phyloP scores from a whole-genome alignment of 805 yeast species.

The Candida sphagnicola region DNA sequence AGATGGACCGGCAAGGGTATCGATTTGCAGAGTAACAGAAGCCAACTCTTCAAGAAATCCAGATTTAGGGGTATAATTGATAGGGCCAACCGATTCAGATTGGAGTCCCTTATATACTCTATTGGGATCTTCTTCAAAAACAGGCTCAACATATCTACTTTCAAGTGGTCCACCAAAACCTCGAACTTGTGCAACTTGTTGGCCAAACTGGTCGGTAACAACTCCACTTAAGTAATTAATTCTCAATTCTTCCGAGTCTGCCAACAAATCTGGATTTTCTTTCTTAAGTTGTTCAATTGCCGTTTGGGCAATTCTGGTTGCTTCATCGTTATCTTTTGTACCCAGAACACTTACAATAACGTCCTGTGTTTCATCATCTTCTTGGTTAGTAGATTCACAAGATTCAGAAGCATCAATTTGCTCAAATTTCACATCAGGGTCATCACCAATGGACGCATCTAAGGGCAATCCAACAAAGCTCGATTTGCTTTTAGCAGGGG shows the following conservation, averaged over 20 bases:
- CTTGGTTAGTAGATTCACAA: not conserved
- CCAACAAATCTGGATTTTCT: conserved; percentile 17
- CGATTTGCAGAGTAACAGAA: not conserved
- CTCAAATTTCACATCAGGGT: too few relatives aligned
- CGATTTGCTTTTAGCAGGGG: too few relatives aligned
- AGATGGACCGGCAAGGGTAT: not conserved
- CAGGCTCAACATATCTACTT: not conserved
- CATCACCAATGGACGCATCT: too few relatives aligned
- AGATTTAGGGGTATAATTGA: not conserved
- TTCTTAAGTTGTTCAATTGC: conserved; percentile 22
- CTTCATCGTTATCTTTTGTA: conserved; percentile 18
- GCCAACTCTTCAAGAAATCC: conserved; percentile 3
- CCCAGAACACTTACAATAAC: conserved; percentile 28
- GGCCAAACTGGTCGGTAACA: conserved; percentile 25
- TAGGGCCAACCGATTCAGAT: not conserved
- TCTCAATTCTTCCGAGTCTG: conserved; percentile 18
- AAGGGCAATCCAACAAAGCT: too few relatives aligned
- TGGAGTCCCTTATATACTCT: not conserved
- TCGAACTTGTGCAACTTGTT: conserved; percentile 8
- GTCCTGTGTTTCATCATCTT: not conserved
- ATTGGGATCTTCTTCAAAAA: not conserved
- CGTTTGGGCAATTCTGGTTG: conserved; percentile 22
- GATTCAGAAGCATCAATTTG: not conserved
- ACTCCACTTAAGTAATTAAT: conserved; percentile 28
- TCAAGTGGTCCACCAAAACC: conserved; percentile 4